A percentile compares a stretch with the other conserved stretches of the same genome.
These are phyloP conservation scores for Pythium scleroteichum DNA, from an alignment of 352 stramenopile genomes.

Conservation along the genomic window DNA sequence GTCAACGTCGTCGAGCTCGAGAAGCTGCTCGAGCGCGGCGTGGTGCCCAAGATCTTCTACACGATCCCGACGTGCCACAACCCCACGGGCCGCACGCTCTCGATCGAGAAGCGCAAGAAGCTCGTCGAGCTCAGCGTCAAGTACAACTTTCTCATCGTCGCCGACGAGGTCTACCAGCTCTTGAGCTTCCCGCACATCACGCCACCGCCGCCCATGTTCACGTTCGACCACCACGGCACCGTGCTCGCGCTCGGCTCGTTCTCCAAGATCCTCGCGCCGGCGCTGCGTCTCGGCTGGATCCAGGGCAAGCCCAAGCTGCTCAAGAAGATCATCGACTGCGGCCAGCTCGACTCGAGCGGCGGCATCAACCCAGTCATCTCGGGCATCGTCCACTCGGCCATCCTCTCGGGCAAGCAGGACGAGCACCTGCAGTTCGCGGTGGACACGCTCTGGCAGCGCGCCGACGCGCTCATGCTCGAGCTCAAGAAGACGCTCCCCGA, in stretches of 20 bases:
- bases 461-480: slow-evolving; percentile 75
- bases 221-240: slow-evolving; percentile 77
- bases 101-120: slow-evolving; percentile 79
- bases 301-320: slow-evolving; percentile 72
- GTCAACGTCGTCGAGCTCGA: slow-evolving; percentile 88
- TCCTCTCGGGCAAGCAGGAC: slow-evolving; percentile 68
- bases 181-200: slow-evolving; percentile 90
- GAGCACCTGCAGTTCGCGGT: slow-evolving; percentile 76
- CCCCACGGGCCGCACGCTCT: slow-evolving; percentile 90
- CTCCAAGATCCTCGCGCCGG: slow-evolving; percentile 94
- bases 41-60: slow-evolving; percentile 93
- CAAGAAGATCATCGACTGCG: slow-evolving; percentile 74
- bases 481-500: slow-evolving; percentile 62
- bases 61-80: slow-evolving; percentile 95
- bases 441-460: slow-evolving; percentile 72
- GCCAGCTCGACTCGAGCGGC: slow-evolving; percentile 91
- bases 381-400: slow-evolving; percentile 80
- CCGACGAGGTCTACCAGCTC: slow-evolving; percentile 96
- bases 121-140: slow-evolving; percentile 87
- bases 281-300: slow-evolving; percentile 90
- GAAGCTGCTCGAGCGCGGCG: slow-evolving; percentile 65
- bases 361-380: slow-evolving; percentile 93
- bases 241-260: slow-evolving; percentile 92
- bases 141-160: slow-evolving; percentile 91
- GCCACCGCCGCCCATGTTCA: slow-evolving; percentile 82